phyloP scores from a whole-genome alignment of 1,284 basidiomycete genomes.

The Prillingera fragicola region DNA sequence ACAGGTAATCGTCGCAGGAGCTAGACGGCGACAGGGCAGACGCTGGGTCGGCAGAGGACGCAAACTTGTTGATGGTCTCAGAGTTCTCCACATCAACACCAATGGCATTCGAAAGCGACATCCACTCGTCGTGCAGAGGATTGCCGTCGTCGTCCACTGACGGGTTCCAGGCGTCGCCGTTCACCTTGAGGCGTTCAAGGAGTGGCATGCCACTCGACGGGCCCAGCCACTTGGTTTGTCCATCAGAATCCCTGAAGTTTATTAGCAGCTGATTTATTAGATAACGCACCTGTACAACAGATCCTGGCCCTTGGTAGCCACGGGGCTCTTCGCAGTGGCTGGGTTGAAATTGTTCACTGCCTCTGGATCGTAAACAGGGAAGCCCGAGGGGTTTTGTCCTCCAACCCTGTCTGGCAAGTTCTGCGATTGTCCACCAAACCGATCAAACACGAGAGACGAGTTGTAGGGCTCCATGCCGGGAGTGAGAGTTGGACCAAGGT shows the following conservation, averaged over 20 bases:
- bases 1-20: slow-evolving; percentile 18
- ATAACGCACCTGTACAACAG: slow-evolving; percentile 24
- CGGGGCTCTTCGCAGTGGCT: slow-evolving; percentile 1
- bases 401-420: slow-evolving; percentile 6
- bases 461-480: not conserved
- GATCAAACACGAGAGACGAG: slow-evolving; percentile 15
- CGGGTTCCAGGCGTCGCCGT: slow-evolving; percentile 11
- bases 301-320: slow-evolving; percentile 15
- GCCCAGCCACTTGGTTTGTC: slow-evolving; percentile 35
- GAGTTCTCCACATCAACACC: slow-evolving; percentile 23
- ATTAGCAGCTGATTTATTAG: not conserved
- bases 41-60: not conserved
- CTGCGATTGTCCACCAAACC: slow-evolving; percentile 11
- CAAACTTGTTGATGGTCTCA: slow-evolving; percentile 7
- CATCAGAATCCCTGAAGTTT: slow-evolving; percentile 20
- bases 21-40: slow-evolving; percentile 14
- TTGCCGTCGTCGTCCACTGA: slow-evolving; percentile 14
- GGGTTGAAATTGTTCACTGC: slow-evolving; percentile 4
- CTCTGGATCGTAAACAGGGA: slow-evolving; percentile 11
- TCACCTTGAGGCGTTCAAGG: slow-evolving; percentile 28
- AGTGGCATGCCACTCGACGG: slow-evolving; percentile 37
- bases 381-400: not conserved
- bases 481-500: not conserved
- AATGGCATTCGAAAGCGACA: slow-evolving; percentile 30
- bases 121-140: slow-evolving; percentile 29